These are phyloP conservation scores for Linderniella brevidens DNA, from an alignment of 257 asterid genomes.

Conservation along the genomic window DNA sequence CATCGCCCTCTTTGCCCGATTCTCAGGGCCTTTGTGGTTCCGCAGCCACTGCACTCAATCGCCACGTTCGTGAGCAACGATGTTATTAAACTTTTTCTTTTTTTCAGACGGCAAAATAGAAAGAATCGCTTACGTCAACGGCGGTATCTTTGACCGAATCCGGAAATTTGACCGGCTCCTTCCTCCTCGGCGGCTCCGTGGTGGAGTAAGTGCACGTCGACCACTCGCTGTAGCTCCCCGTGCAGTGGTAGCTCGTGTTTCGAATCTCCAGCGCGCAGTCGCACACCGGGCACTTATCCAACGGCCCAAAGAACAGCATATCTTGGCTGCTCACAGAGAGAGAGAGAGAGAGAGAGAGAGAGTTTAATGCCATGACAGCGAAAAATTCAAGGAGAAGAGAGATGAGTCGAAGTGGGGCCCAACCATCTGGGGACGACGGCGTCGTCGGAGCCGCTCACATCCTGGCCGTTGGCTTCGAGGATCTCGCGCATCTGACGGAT, in stretches of 20 bases:
- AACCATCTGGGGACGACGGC: conserved; percentile 89
- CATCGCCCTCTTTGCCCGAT: conserved; percentile 12
- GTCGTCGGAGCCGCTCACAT: conserved; percentile 31
- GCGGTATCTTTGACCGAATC: conserved; percentile 32
- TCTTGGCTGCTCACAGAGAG: conserved; percentile 96
- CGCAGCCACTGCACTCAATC: conserved; percentile 28
- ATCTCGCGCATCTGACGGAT: conserved; percentile 62
- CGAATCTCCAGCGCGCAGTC: conserved; percentile 22
- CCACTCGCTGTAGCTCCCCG: conserved; percentile 59
- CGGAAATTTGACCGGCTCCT: conserved; percentile 42
- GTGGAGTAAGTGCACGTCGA: conserved; percentile 43
- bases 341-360: too few relatives aligned
- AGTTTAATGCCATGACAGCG: too few relatives aligned
- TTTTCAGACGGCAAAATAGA: too few relatives aligned
- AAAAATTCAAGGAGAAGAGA: background rate
- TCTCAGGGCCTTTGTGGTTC: conserved; percentile 24
- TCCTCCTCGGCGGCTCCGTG: conserved; percentile 42
- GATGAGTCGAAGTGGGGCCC: too few relatives aligned
- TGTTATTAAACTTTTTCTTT: too few relatives aligned
- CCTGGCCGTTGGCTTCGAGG: conserved; percentile 52
- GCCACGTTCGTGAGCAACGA: too few relatives aligned
- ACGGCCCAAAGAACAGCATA: conserved; percentile 51
- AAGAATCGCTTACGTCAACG: conserved; percentile 23
- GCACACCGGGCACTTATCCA: conserved; percentile 43
- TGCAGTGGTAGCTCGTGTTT: conserved; percentile 23